Percentiles rank a stretch among this genome's conserved stretches.
These are phyloP conservation scores for Thielaviopsis punctulata DNA, from an alignment of 2,329 filamentous ascomycete species.

Conservation along the genomic window DNA sequence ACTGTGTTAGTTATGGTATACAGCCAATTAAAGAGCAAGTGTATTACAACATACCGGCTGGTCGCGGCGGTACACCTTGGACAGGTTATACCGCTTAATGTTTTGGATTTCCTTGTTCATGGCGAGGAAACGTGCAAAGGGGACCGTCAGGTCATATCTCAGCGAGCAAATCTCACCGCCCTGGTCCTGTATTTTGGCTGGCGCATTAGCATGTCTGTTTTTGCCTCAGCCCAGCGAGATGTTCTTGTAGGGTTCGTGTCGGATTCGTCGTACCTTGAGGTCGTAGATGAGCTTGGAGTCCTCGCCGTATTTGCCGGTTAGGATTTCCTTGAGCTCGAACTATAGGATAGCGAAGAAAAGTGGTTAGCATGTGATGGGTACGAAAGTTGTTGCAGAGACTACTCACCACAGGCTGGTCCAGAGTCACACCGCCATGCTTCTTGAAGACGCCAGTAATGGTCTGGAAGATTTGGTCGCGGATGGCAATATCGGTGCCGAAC, in stretches of 20 bases:
- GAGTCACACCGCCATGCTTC: slow-evolving; percentile 61
- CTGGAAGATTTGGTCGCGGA: slow-evolving; percentile 64
- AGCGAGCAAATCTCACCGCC: slow-evolving; percentile 61
- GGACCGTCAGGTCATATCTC: slow-evolving; percentile 76
- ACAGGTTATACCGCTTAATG: slow-evolving; percentile 91
- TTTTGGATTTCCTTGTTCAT: slow-evolving; percentile 70
- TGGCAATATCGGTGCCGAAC: slow-evolving; percentile 61
- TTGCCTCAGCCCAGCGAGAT: no score
- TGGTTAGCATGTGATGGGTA: not conserved
- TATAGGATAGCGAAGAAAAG: not conserved
- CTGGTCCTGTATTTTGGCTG: slow-evolving; percentile 47
- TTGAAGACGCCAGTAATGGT: slow-evolving; percentile 67
- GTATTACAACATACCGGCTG: slow-evolving; percentile 18
- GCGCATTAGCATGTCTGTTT: slow-evolving; percentile 13
- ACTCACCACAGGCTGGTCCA: slow-evolving; percentile 52
- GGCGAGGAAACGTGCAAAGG: slow-evolving; percentile 80
- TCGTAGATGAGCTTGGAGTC: slow-evolving; percentile 88
- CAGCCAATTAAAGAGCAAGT: not conserved
- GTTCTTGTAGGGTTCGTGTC: not conserved
- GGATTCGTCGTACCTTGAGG: slow-evolving; percentile 13
- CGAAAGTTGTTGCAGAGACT: not conserved
- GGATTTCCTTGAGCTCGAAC: slow-evolving; percentile 74
- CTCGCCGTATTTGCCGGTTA: slow-evolving; percentile 82
- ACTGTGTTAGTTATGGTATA: not conserved
- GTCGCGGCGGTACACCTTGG: slow-evolving; percentile 51